phyloP scores from a whole-genome alignment of 306 rosid species.

The Prinsepia uniflora region DNA sequence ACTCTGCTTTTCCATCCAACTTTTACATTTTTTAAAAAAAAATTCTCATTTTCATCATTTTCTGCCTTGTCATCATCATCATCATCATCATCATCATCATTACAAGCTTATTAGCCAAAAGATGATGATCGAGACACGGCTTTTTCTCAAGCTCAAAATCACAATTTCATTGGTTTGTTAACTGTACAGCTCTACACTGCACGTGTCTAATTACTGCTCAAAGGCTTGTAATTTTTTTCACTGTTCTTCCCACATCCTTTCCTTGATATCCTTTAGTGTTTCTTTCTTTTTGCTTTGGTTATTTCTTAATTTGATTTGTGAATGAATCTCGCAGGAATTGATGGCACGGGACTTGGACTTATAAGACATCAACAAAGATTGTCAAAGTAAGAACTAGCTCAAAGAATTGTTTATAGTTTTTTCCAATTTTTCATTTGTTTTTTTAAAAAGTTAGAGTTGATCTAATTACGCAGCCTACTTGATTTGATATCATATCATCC shows the following conservation, averaged over 20 bases:
- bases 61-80: not conserved
- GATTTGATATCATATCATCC: not conserved
- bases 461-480: slow-evolving; percentile 12
- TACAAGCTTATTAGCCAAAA: not conserved
- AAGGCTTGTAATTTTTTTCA: not conserved
- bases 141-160: not conserved
- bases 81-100: not conserved
- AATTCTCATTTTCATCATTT: too few species aligned
- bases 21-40: too few species aligned
- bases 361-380: slow-evolving; percentile 55
- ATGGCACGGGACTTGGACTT: slow-evolving; percentile 86
- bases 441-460: not conserved
- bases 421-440: not conserved
- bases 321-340: slow-evolving; percentile 51
- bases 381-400: slow-evolving; percentile 51
- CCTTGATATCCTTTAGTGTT: not conserved
- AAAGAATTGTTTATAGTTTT: not conserved
- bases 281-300: not conserved
- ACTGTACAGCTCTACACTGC: not conserved
- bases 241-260: not conserved
- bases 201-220: not conserved
- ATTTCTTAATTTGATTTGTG: not conserved
- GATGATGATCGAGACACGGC: not conserved
- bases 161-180: not conserved
- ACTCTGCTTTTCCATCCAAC: not conserved